Evolutionary conservation across 495 filamentous ascomycete species (phyloP).

Genomic region (Rhizodiscina lignyota): DNA sequence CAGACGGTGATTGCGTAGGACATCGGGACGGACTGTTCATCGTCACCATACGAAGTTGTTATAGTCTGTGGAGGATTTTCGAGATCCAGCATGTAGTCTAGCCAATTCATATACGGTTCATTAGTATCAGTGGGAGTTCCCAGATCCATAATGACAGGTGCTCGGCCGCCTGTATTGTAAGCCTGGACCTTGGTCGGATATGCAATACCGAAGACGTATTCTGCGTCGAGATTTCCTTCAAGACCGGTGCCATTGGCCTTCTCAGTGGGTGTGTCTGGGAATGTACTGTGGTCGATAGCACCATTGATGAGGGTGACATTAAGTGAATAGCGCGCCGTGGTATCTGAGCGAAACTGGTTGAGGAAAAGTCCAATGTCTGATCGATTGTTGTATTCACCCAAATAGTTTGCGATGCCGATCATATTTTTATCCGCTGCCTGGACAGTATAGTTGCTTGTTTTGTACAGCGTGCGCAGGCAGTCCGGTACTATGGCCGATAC

Average conservation of each 20-base stretch:
- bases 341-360: conserved; percentile 28
- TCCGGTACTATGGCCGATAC: conserved; percentile 28
- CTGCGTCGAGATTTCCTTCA: conserved; percentile 28
- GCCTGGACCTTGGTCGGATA: conserved; percentile 15
- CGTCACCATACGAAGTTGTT: conserved; percentile 24
- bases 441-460: conserved; percentile 31
- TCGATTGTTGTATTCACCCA: conserved; percentile 28
- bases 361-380: conserved; percentile 30
- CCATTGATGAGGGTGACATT: conserved; percentile 2
- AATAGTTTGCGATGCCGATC: conserved; percentile 29
- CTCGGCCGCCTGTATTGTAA: conserved; percentile 16
- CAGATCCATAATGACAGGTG: conserved; percentile 13
- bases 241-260: conserved; percentile 9
- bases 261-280: no score
- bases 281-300: conserved; percentile 7
- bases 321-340: conserved; percentile 15
- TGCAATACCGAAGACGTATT: conserved; percentile 19
- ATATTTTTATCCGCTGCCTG: conserved; percentile 24
- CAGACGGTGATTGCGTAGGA: conserved; percentile 20
- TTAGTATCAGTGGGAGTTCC: conserved; percentile 7
- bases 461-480: conserved; percentile 37
- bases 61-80: conserved; percentile 22
- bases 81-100: conserved; percentile 14
- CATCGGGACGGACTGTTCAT: conserved; percentile 20
- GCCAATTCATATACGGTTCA: conserved; percentile 18